Conservation (phyloP, 2,329 filamentous ascomycete species). For the Fusarium keratoplasticum region DNA sequence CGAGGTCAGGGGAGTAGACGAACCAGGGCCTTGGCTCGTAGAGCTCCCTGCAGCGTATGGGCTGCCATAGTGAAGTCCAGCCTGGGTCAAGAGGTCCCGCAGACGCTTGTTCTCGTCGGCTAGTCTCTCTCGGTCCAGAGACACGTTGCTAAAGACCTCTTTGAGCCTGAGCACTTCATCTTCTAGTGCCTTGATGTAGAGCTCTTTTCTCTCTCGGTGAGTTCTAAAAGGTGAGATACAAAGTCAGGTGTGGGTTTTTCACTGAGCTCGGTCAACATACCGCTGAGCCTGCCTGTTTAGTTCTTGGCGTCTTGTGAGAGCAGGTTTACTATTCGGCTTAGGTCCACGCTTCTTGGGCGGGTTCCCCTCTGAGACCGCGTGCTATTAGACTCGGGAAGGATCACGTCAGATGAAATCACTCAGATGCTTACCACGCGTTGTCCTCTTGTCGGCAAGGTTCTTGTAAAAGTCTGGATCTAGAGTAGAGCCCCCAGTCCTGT, state of each 20-base stretch:
- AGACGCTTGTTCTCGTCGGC: slow-evolving; percentile 84
- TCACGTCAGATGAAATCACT: background rate
- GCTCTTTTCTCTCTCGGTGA: slow-evolving; percentile 95
- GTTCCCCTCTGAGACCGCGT: slow-evolving; percentile 75
- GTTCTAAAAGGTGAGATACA: slow-evolving; percentile 69
- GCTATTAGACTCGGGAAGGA: slow-evolving; percentile 20
- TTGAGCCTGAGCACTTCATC: slow-evolving; percentile 90
- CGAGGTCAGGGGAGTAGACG: slow-evolving; percentile 58
- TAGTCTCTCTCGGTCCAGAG: slow-evolving; percentile 80
- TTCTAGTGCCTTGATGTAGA: slow-evolving; percentile 94
- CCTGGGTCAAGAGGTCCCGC: slow-evolving; percentile 65
- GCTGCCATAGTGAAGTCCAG: slow-evolving; percentile 58
- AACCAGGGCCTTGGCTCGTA: slow-evolving; percentile 67
- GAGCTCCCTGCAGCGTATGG: slow-evolving; percentile 55
- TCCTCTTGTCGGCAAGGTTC: slow-evolving; percentile 77
- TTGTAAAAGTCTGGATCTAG: slow-evolving; percentile 74
- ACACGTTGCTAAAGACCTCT: slow-evolving; percentile 80
- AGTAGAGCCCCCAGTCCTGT: slow-evolving; percentile 55
- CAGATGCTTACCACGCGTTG: slow-evolving; percentile 73
- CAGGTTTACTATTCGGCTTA: slow-evolving; percentile 96
- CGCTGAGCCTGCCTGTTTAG: slow-evolving; percentile 95
- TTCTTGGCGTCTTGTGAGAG: slow-evolving; percentile 90
- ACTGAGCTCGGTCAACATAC: slow-evolving; percentile 59
- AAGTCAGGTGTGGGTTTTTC: slow-evolving; percentile 16
- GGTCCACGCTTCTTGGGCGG: slow-evolving; percentile 90